Conservation (phyloP, 1,284 basidiomycete species). For the Cerioporus squamosus region DNA sequence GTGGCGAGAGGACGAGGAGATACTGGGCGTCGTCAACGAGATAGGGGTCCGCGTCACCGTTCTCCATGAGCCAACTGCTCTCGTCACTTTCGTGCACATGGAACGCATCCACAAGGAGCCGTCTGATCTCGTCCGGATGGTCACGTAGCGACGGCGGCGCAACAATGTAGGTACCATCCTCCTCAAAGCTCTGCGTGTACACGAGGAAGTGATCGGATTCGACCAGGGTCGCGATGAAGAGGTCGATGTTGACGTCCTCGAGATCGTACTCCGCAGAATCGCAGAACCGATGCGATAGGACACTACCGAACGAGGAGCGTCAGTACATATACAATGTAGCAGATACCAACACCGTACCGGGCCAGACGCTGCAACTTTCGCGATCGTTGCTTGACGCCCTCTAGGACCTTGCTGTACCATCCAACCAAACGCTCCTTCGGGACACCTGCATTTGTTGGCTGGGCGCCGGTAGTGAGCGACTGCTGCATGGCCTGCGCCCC, state of each 20-base stretch:
- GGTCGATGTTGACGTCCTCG: constrained; percentile 79
- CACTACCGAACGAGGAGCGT: constrained; percentile 44
- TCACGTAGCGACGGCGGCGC: constrained; percentile 86
- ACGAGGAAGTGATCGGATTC: constrained; percentile 94
- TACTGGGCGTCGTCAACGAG: constrained; percentile 70
- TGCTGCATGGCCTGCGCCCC: constrained; percentile 23
- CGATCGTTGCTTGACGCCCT: constrained; percentile 91
- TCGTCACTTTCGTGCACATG: constrained; percentile 69
- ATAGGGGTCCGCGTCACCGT: constrained; percentile 52
- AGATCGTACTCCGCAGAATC: constrained; percentile 96
- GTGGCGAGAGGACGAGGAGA: constrained; percentile 87
- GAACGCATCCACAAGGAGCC: constrained; percentile 87
- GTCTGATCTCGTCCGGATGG: constrained; percentile 80
- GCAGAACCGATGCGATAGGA: constrained; percentile 86
- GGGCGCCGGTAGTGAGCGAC: constrained; percentile 27
- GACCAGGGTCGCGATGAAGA: constrained; percentile 82
- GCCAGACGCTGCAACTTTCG: constrained; percentile 94
- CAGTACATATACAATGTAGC: neutral
- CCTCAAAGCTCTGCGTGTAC: constrained; percentile 89
- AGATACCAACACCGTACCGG: constrained; percentile 52
- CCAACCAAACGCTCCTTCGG: constrained; percentile 80
- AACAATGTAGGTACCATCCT: constrained; percentile 93
- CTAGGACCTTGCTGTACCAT: constrained; percentile 95
- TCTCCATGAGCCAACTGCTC: constrained; percentile 56
- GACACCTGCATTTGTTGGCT: constrained; percentile 43